Evolutionary conservation across 805 yeast genomes (phyloP).

Genomic region (Starmerella apis): DNA sequence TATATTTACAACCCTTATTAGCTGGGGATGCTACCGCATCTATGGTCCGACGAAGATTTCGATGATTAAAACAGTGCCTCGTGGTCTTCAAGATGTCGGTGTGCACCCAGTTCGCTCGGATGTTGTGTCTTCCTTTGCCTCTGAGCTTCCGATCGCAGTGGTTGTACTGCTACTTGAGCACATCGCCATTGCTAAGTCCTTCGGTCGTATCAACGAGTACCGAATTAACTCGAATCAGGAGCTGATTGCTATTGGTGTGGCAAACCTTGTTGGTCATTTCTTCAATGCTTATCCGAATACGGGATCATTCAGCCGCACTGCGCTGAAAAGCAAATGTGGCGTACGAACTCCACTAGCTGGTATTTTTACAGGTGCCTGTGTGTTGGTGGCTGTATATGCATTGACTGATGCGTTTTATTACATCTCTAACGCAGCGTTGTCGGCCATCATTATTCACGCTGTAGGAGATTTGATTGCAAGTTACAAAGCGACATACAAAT

Average conservation of each 20-base stretch:
- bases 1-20: slow-evolving; percentile 69
- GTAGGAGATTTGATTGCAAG: slow-evolving; percentile 75
- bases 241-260: slow-evolving; percentile 83
- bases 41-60: slow-evolving; percentile 39
- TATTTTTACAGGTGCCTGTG: slow-evolving; percentile 80
- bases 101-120: slow-evolving; percentile 55
- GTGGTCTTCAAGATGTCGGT: slow-evolving; percentile 71
- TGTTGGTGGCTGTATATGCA: slow-evolving; percentile 72
- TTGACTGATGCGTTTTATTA: slow-evolving; percentile 74
- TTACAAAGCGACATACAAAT: slow-evolving; percentile 38
- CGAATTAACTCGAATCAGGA: slow-evolving; percentile 90
- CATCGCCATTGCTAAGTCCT: slow-evolving; percentile 85
- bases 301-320: slow-evolving; percentile 91
- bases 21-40: slow-evolving; percentile 56
- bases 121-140: slow-evolving; percentile 49
- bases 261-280: slow-evolving; percentile 82
- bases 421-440: slow-evolving; percentile 80
- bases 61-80: slow-evolving; percentile 68
- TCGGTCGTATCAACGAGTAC: slow-evolving; percentile 85
- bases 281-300: slow-evolving; percentile 93
- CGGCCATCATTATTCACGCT: slow-evolving; percentile 87
- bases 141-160: slow-evolving; percentile 76
- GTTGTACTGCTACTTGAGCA: slow-evolving; percentile 80
- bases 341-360: slow-evolving; percentile 92
- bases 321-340: slow-evolving; percentile 88